phyloP scores from a whole-genome alignment of 2,329 filamentous ascomycete genomes.

The Scedosporium aurantiacum region DNA sequence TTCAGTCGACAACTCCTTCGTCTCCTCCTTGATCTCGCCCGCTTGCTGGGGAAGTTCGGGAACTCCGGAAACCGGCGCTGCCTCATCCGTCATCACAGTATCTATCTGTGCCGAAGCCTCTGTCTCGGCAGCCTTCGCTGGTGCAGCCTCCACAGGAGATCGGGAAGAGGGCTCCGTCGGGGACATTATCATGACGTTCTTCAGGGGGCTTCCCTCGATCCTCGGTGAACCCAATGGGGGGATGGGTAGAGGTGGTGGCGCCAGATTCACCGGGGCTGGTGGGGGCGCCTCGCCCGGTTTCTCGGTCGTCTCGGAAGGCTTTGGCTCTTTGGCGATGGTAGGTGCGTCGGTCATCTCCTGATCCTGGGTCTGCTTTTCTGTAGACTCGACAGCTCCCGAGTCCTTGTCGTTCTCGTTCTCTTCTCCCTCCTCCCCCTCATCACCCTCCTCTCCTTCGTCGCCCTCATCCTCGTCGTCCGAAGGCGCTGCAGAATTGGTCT shows the following conservation, averaged over 20 bases:
- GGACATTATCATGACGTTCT: constrained; percentile 38
- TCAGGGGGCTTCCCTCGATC: constrained; percentile 40
- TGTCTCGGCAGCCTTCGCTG: not conserved
- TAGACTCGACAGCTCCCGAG: constrained; percentile 2
- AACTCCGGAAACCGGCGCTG: constrained; percentile 16
- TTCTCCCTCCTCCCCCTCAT: constrained; percentile 33
- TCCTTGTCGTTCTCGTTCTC: constrained; percentile 28
- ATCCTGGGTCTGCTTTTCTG: constrained; percentile 7
- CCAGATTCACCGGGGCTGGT: constrained; percentile 20
- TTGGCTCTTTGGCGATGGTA: constrained; percentile 13
- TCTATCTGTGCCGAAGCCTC: not conserved
- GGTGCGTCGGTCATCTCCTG: constrained; percentile 11
- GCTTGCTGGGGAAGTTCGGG: not conserved
- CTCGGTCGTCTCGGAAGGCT: constrained; percentile 14
- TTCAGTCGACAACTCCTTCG: not conserved
- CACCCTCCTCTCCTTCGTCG: constrained; percentile 35
- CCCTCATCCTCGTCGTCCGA: constrained; percentile 36
- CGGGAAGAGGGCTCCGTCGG: constrained; percentile 25
- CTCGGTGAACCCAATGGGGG: constrained; percentile 18
- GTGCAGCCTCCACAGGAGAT: constrained; percentile 7
- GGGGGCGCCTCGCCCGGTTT: constrained; percentile 12
- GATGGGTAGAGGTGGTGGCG: constrained; percentile 18
- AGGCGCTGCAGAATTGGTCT: constrained; percentile 35
- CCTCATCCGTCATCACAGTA: constrained; percentile 6
- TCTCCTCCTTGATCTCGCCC: not conserved